Evolutionary conservation across 371 early-diverging fungal species (phyloP).

Genomic region (Mucor irregularis): DNA sequence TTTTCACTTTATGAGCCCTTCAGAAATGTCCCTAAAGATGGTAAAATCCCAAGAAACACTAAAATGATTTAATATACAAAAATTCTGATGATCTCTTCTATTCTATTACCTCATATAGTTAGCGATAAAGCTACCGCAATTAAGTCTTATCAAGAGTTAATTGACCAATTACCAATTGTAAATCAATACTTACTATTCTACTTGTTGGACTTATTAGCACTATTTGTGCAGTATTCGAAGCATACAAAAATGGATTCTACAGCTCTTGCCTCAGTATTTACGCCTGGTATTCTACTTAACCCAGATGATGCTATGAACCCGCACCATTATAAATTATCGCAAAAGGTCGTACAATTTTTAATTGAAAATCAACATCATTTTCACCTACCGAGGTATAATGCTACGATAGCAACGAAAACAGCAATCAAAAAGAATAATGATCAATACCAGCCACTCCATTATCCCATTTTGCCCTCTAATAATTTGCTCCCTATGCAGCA

Average conservation of each 20-base stretch:
- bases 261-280: constrained; percentile 58
- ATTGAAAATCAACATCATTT: constrained; percentile 48
- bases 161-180: constrained; percentile 51
- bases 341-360: constrained; percentile 53
- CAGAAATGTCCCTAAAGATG: constrained; percentile 29
- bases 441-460: not conserved
- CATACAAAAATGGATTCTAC: constrained; percentile 21
- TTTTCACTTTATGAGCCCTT: constrained; percentile 56
- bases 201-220: constrained; percentile 54
- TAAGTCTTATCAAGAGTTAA: constrained; percentile 46
- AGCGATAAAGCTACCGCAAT: constrained; percentile 17
- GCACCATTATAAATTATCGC: constrained; percentile 53
- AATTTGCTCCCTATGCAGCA: not conserved
- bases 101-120: too few relatives aligned
- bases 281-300: constrained; percentile 60
- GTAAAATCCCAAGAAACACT: constrained; percentile 44
- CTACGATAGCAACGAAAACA: not conserved
- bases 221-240: constrained; percentile 49
- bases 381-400: constrained; percentile 14
- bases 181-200: constrained; percentile 65
- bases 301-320: constrained; percentile 56
- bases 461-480: not conserved
- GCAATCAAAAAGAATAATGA: not conserved
- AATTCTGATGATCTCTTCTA: too few relatives aligned
- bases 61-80: constrained; percentile 25